Base-by-base conservation (phyloP, 495 filamentous ascomycete species). In the Xylaria longipes region DNA sequence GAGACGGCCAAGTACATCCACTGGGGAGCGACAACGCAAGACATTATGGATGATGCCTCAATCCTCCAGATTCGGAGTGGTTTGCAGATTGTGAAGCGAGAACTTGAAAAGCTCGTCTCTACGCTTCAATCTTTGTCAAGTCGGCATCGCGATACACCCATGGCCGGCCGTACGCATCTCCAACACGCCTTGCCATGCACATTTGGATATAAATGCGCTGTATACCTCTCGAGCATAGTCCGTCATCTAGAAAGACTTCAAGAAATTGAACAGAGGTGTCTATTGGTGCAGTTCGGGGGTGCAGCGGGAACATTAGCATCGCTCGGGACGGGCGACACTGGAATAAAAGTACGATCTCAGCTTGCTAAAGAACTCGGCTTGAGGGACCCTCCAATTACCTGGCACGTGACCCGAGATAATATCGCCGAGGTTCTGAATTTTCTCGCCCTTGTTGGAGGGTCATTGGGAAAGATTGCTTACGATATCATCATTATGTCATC, bases 11-110 rank as follows among this genome's bases (percentile, higher is more conserved):
- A 82, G 72, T 88, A 86, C 70, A 81, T 87, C 12, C 86, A 88
- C 75, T 88, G 86, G 86, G 86, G 86, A 61, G 86, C 86, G 3
- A 87, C 86, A 15, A 88, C 86, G n/a, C 86, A 88, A 69, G 85
- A 88, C 72, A 86, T 88, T 56, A 86, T 86, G 83, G 86, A 88
- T 67, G 78, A 82, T 8, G 85, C 84, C 1, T 81, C 78, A 27
- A 77, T 87, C 11, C 73, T 88, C 25, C 86, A 88, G 71, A 85
- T 88, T 75, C 81, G 82, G 72, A 71, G 77, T 15, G 85, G 84
- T 0, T 75, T 88, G 20, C 78, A 76, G 6, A 78, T 86, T n/a
- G 78, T 87, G 8, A 80, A 84, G 46, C 46, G 73, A 35, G 72
- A 80, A 12, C 77, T 88, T 22, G 65, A 75, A 5, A 78, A 78